Base-by-base conservation (phyloP, 1,284 basidiomycete genomes). In the Pseudozyma thailandica region DNA sequence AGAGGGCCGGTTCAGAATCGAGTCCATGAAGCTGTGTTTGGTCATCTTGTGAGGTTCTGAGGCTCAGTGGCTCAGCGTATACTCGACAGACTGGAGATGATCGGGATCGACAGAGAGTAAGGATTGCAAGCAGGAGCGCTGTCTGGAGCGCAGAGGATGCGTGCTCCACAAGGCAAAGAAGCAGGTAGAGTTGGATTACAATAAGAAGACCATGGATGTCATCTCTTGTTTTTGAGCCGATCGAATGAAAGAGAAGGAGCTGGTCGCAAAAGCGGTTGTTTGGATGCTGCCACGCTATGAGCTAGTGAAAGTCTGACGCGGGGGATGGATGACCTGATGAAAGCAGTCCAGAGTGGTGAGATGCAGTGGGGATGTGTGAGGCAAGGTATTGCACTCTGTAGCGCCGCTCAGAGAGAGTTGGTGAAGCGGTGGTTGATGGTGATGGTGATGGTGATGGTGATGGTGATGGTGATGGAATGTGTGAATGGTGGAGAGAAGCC, bases 1-100 rank as follows among this genome's bases (percentile, higher is more conserved):
- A 4, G 80, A 80, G 37, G 80, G 80, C 50, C 80, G 74, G 28
- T 81, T 78, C 26, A 82, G 75, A 54, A 82, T 81, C 33, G 62
- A 60, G 46, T 80, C 78, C 59, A 82, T 60, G 49, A 82, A 74
- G 45, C 76, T 77, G 30, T 64, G 47, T 53, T 71, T 71, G 8
- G 76, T 44, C 80, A 82, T 82, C n/a, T 25, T 61, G 60, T 35
- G 7, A n/a, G 18, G 42, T 42, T 30, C n/a, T 5, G 12, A 37
- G 8, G 42, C 20, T 12, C 25, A 27, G 20, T 25, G 23, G 28
- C 28, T 28, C 35, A 49, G 12, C 33, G 7, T 41, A 27, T 33
- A 13, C 2, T 15, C 21, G 49, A 51, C 28, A 59, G 45, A 48
- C 37, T 25, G 28, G 20, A 16, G 33, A 16, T 9, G 37, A n/a